Percentiles rank a stretch among this genome's conserved stretches.
phyloP scores from a whole-genome alignment of 192 early-diverging fungal genomes.

The Phlyctochytrium planicorne region DNA sequence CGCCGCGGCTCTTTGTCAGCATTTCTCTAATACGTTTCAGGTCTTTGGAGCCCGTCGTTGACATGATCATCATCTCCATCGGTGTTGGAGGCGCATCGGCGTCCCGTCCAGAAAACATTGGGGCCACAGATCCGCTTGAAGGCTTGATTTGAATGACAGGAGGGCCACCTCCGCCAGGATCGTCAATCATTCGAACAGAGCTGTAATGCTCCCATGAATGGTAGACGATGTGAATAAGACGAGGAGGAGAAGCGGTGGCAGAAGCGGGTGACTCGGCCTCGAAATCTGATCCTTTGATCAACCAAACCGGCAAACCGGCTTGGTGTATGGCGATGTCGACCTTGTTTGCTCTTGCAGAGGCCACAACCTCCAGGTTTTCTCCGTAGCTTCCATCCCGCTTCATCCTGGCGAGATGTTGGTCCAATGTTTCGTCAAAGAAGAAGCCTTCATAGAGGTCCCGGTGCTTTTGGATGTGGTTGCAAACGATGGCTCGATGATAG shows the following conservation, averaged over 20 bases:
- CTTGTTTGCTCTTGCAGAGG: conserved; percentile 24
- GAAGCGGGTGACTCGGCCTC: not conserved
- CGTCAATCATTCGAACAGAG: conserved; percentile 4
- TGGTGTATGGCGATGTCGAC: conserved; percentile 40
- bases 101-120: conserved; percentile 1
- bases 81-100: not conserved
- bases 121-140: not conserved
- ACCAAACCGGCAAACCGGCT: conserved; percentile 31
- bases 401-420: conserved; percentile 31
- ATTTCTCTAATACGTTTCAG: not conserved
- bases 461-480: conserved; percentile 23
- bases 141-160: not conserved
- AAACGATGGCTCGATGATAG: conserved; percentile 11
- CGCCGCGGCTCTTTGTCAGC: not conserved
- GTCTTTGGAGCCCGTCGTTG: not conserved
- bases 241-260: not conserved
- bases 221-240: conserved; percentile 33
- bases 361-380: conserved; percentile 44
- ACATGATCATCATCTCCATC: not conserved
- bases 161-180: not conserved
- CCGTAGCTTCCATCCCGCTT: conserved; percentile 30
- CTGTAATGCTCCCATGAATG: conserved; percentile 35
- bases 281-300: conserved; percentile 16
- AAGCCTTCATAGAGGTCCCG: conserved; percentile 30
- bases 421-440: conserved; percentile 28